Base-by-base conservation (phyloP, 441 rosid genomes). In the Monsonia emarginata region DNA sequence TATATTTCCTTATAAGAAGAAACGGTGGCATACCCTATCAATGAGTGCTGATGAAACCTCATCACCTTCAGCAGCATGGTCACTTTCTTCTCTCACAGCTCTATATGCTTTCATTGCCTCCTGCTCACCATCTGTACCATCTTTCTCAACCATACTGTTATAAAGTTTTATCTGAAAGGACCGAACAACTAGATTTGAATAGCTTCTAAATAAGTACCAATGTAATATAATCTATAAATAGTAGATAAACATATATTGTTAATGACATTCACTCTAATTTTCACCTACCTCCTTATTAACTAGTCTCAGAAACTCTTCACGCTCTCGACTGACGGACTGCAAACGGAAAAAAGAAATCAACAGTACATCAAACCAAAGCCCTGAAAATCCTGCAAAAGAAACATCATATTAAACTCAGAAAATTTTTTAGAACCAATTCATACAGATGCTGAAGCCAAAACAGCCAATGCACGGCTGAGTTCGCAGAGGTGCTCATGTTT, bases 251-350 rank as follows among this genome's bases (percentile, higher is more conserved):
- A 22, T 0, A 2, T 19, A 19, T 21, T 50, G 50, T 50, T 19
- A 50, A 5, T 50, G 24, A 8, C 57, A 50, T 50, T 50, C 57
- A 21, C 57, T 50, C 57, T 19, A 50, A 50, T 50, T 67, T 62
- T 34, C 21, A 65, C 24, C 65, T 80, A 87, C 96, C 97, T 94
- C 96, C 82, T 91, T 86, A 70, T 86, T 87, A 70, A 94, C 97
- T 50, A 89, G 84, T 66, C 83, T 63, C 69, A 94, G 77, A 81
- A 93, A 90, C 67, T 88, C 97, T 75, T 93, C 97, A 4, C 96
- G 96, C 85, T 90, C 97, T 42, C 81, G 72, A 70, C 91, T 87
- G n/a, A 91, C 98, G 21, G 97, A 93, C 98, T 93, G 85, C 83
- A 77, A 72, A 63, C 5, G 75, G 46, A 38, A 11, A 38, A 38